Conservation (phyloP, 1,139 yeast species). For the Sugiyamaella grinbergsii region DNA sequence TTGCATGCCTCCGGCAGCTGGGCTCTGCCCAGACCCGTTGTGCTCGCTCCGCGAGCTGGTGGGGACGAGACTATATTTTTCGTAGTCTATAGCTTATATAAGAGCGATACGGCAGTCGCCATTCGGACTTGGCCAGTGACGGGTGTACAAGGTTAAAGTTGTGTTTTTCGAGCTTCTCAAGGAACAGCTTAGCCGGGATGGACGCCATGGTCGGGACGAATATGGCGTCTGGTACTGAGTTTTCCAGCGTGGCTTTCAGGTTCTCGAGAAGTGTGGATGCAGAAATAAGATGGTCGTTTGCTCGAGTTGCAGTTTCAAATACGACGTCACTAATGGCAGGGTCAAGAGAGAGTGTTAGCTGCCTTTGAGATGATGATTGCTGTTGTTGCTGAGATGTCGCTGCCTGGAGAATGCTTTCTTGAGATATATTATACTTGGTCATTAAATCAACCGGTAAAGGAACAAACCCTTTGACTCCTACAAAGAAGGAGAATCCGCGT, state of each 20-base stretch:
- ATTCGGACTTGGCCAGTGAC: slow-evolving; percentile 57
- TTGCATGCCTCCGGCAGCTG: not conserved
- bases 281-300: slow-evolving; percentile 77
- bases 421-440: slow-evolving; percentile 58
- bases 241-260: slow-evolving; percentile 43
- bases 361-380: not conserved
- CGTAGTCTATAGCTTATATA: slow-evolving; percentile 53
- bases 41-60: no score
- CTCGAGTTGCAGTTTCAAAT: slow-evolving; percentile 70
- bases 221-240: slow-evolving; percentile 60
- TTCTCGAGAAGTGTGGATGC: slow-evolving; percentile 58
- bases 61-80: slow-evolving; percentile 1
- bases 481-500: slow-evolving; percentile 63
- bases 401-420: slow-evolving; percentile 53
- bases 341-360: slow-evolving; percentile 1
- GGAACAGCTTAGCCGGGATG: slow-evolving; percentile 64
- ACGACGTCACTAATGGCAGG: slow-evolving; percentile 58
- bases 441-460: slow-evolving; percentile 63
- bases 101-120: slow-evolving; percentile 72
- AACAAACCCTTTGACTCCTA: slow-evolving; percentile 51
- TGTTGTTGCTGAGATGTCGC: slow-evolving; percentile 5
- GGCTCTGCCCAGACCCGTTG: no score
- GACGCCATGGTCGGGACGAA: slow-evolving; percentile 66
- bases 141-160: slow-evolving; percentile 65
- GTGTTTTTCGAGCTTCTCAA: slow-evolving; percentile 58